These are phyloP conservation scores for Chrysoporthe deuterocubensis DNA, from an alignment of 2,329 filamentous ascomycete species.

Conservation along the genomic window DNA sequence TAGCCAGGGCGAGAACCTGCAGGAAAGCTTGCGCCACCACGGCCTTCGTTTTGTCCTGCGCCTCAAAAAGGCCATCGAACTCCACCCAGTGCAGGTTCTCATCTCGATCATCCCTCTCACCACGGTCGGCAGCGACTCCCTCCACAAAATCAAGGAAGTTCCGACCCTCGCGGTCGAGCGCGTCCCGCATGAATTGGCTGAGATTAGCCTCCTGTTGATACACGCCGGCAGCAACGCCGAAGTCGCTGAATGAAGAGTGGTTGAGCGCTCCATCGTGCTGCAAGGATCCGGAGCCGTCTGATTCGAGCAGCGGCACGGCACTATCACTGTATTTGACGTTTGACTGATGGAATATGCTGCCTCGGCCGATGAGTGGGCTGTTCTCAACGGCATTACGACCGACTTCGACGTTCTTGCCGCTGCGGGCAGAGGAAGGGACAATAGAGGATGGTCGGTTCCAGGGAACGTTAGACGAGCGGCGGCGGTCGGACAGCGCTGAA, in stretches of 20 bases:
- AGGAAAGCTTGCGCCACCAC: slow-evolving; percentile 77
- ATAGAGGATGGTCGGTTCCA: slow-evolving; percentile 57
- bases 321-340: slow-evolving; percentile 55
- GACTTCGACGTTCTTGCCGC: slow-evolving; percentile 44
- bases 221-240: slow-evolving; percentile 29
- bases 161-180: slow-evolving; percentile 49
- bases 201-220: slow-evolving; percentile 33
- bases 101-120: slow-evolving; percentile 37
- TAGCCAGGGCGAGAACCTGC: slow-evolving; percentile 73
- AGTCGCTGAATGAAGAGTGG: slow-evolving; percentile 37
- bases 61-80: slow-evolving; percentile 73
- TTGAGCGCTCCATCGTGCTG: slow-evolving; percentile 35
- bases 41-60: slow-evolving; percentile 54
- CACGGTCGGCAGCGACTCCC: slow-evolving; percentile 37
- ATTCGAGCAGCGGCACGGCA: slow-evolving; percentile 37
- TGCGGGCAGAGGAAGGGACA: slow-evolving; percentile 51
- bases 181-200: slow-evolving; percentile 39
- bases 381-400: slow-evolving; percentile 37
- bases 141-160: slow-evolving; percentile 52
- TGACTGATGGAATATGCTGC: slow-evolving; percentile 41
- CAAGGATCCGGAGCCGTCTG: slow-evolving; percentile 38
- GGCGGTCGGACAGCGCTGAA: slow-evolving; percentile 34
- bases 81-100: slow-evolving; percentile 54
- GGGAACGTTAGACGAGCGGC: slow-evolving; percentile 48
- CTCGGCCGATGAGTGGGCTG: slow-evolving; percentile 45